Percentiles rank a stretch among this genome's conserved stretches.
phyloP scores from a whole-genome alignment of 345 rosid genomes.

The Bretschneidera sinensis region DNA sequence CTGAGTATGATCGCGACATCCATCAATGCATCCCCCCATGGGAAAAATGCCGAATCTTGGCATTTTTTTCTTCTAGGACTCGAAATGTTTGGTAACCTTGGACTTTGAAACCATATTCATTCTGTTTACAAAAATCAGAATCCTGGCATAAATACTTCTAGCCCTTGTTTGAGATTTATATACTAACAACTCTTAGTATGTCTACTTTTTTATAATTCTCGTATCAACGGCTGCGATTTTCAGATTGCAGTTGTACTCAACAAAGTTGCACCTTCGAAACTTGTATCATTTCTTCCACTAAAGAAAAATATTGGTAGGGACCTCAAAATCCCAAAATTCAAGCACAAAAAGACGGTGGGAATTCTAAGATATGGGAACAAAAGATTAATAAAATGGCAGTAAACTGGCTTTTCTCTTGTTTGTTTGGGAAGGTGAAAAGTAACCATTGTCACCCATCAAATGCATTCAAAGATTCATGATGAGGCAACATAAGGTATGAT shows the following conservation, averaged over 20 bases:
- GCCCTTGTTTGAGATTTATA: constrained; percentile 3
- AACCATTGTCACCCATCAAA: constrained; percentile 6
- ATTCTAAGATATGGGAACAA: constrained; percentile 4
- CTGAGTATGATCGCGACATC: constrained; percentile 59
- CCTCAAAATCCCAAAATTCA: constrained; percentile 21
- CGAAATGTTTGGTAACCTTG: constrained; percentile 36
- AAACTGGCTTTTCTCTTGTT: constrained; percentile 19
- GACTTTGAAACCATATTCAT: constrained; percentile 27
- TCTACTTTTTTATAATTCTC: not conserved
- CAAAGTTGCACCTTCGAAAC: constrained; percentile 12
- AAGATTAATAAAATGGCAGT: constrained; percentile 10
- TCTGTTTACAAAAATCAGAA: not conserved
- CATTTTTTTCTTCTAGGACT: constrained; percentile 32
- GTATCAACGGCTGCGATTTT: constrained; percentile 26
- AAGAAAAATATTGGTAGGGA: constrained; percentile 21
- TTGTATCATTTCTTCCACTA: constrained; percentile 11
- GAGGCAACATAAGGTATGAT: constrained; percentile 33
- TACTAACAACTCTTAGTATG: not conserved
- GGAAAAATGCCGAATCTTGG: constrained; percentile 38
- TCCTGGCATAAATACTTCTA: constrained; percentile 4
- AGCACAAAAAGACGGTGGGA: constrained; percentile 18
- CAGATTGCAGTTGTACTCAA: too few relatives aligned
- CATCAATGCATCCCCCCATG: constrained; percentile 58
- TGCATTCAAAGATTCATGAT: constrained; percentile 18
- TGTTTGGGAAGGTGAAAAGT: constrained; percentile 14